These are phyloP conservation scores for Entomortierella beljakovae DNA, from an alignment of 192 early-diverging fungal species.

Conservation along the genomic window DNA sequence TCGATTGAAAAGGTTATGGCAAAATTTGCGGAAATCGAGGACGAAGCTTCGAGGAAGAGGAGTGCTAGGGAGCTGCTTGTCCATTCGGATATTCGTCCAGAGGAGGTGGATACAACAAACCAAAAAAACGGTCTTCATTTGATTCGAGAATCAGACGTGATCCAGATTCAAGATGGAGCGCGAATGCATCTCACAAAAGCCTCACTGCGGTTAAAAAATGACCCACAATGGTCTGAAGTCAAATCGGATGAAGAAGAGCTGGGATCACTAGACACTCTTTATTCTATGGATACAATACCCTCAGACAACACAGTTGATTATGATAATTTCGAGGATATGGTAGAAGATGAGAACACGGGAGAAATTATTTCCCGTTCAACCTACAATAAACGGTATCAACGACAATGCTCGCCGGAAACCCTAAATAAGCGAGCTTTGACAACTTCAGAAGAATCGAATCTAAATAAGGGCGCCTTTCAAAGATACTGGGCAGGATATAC, in stretches of 20 bases:
- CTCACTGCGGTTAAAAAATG: not conserved
- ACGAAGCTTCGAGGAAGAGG: conserved; percentile 16
- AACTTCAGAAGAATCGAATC: conserved; percentile 8
- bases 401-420: not conserved
- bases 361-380: conserved; percentile 17
- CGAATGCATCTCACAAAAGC: conserved; percentile 6
- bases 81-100: not conserved
- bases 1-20: conserved; percentile 57
- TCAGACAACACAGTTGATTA: conserved; percentile 23
- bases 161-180: conserved; percentile 14
- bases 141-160: not conserved
- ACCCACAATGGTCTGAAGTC: conserved; percentile 17
- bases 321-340: conserved; percentile 25
- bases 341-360: conserved; percentile 37
- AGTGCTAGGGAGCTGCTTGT: not conserved
- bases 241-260: conserved; percentile 32
- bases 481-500: conserved; percentile 51
- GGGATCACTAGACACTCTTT: conserved; percentile 18
- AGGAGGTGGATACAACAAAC: not conserved
- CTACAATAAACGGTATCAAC: conserved; percentile 13
- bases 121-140: conserved; percentile 2
- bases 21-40: conserved; percentile 57
- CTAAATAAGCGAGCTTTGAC: conserved; percentile 20
- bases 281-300: conserved; percentile 13
- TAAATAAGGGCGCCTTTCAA: conserved; percentile 34